Evolutionary conservation across 495 filamentous ascomycete species (phyloP), one percentile per base, ranked within the genome.

Genomic region (Lepidopterella palustris): DNA sequence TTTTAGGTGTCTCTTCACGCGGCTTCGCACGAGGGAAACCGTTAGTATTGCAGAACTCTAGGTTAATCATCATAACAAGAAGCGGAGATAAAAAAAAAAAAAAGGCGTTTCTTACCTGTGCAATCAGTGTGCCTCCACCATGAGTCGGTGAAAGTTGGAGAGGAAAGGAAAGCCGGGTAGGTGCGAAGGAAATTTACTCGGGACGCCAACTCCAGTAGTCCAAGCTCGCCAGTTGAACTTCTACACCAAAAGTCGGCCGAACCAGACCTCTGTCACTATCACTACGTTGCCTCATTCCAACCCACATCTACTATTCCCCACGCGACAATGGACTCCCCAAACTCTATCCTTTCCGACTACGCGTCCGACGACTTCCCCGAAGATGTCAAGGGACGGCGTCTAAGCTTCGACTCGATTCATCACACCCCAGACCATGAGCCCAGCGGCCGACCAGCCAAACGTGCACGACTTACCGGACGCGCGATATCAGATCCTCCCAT

Each of bases 1-100:
- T 68, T 59, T 67, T 57, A 57, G 53, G 47, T 52, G 50, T 55
- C 31, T 75, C 72, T 53, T 55, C 72, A 68, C 65, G 26, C 64
- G 67, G 62, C 51, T 69, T 63, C 56, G 25, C 57, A 39, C 53
- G 56, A 57, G 32, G 29, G 45, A 31, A 64, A 65, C 65, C 65
- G 63, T 75, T 61, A 53, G 72, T 29, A 75, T 75, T 75, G 72
- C 72, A 75, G 72, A 75, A 75, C 61, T 73, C 70, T 68, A 57
- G 51, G 49, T 60, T 58, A 45, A 65, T 73, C 71, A 73, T 75
- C 71, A 70, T 58, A 58, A 28, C 24, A 60, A 2, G 45, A 29
- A 28, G 10, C 20, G 11, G 6, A 23, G 21, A 59, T 53, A 21
- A 53, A 51, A 29, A 23, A 54, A 53, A 27, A 49, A 23, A 49